Base-by-base conservation (phyloP, 2,329 filamentous ascomycete species). In the Stemphylium beticola region DNA sequence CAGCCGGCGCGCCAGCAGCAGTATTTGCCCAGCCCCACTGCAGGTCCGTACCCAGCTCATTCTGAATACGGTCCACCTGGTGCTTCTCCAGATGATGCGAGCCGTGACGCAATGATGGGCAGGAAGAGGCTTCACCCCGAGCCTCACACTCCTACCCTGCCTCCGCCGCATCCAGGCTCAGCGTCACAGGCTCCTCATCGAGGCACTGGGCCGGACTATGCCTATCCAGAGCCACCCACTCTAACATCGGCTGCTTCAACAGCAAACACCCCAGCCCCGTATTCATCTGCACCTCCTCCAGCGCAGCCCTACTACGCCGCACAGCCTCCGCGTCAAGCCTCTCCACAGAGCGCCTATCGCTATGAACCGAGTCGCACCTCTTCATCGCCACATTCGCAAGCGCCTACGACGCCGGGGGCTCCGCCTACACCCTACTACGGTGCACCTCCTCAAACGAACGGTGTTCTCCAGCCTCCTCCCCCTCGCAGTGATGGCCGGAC, bases 141-240 rank as follows among this genome's bases (percentile, higher is more conserved):
- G 73, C 79, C 80, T 66, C 79, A 82, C 61, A 81, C 79, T 53
- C 79, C 79, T 24, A 82, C 79, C 40, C 70, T 80, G 58, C 78
- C 79, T 45, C 79, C 79, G 53, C 79, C 79, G 50, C 78, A 78
- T 65, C 79, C 72, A 64, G 78, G 75, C 60, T 66, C 74, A 61
- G 73, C 74, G 57, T 74, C 75, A 66, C 76, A 78, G 62, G 68
- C 73, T 60, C 66, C 73, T 66, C 68, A 64, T 72, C 69, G 67
- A 57, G 62, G 67, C 58, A 62, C 73, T 56, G 68, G 64, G 41
- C 55, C 62, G 52, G 73, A 76, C 38, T 79, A 78, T 69, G 66
- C 69, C 29, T 79, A 79, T 64, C 71, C 76, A 66, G 78, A 80
- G 64, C 75, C 76, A 60, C 70, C 73, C 53, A 71, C 69, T 75